phyloP scores from a whole-genome alignment of 371 early-diverging fungal species.

The Mortierella sp. region DNA sequence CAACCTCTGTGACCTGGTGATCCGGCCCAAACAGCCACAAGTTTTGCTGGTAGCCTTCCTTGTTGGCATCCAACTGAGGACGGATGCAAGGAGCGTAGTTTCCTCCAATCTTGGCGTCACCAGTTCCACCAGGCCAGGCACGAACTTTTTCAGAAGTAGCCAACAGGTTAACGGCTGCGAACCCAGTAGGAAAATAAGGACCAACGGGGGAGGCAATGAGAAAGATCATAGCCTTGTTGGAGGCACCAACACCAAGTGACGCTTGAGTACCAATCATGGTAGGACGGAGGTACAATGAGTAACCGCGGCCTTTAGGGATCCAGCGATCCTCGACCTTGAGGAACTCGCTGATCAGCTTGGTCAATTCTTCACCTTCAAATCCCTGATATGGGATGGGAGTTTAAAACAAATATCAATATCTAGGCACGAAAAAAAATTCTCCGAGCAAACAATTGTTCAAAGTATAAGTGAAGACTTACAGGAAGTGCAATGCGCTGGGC shows the following conservation, averaged over 20 bases:
- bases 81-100: conserved; percentile 87
- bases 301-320: conserved; percentile 93
- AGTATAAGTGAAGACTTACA: conserved; percentile 55
- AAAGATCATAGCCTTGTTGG: conserved; percentile 85
- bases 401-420: neutral
- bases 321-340: conserved; percentile 86
- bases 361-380: conserved; percentile 86
- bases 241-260: conserved; percentile 78
- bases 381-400: conserved; percentile 55
- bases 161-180: conserved; percentile 87
- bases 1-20: conserved; percentile 93
- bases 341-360: conserved; percentile 88
- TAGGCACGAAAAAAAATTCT: neutral
- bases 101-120: conserved; percentile 93
- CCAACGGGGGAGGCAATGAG: conserved; percentile 97
- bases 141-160: conserved; percentile 90
- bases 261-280: conserved; percentile 96
- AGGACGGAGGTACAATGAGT: conserved; percentile 95
- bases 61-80: conserved; percentile 91
- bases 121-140: conserved; percentile 98
- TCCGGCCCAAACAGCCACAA: conserved; percentile 94
- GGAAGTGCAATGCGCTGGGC: conserved; percentile 88
- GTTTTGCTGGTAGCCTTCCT: conserved; percentile 92
- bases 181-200: conserved; percentile 95
- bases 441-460: neutral